Conservation (phyloP, 169 alveolate genomes). For the Plasmodium malariae region DNA sequence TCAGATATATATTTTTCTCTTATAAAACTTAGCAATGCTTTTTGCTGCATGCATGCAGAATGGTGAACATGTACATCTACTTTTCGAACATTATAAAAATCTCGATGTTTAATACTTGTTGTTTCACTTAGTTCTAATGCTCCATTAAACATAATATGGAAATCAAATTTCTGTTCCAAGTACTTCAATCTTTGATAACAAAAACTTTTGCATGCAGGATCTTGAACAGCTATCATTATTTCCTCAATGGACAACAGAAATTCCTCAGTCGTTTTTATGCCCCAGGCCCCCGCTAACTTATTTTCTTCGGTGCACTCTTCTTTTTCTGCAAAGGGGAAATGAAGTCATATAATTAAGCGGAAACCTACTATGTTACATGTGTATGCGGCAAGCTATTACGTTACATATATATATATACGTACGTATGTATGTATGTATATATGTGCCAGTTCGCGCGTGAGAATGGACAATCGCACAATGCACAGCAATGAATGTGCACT, state of each 20-base stretch:
- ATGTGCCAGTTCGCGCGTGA: background rate
- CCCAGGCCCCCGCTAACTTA: slow-evolving; percentile 5
- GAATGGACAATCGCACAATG: too few relatives aligned
- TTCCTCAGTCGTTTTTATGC: slow-evolving; percentile 35
- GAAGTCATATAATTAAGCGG: background rate
- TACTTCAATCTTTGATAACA: slow-evolving; percentile 82
- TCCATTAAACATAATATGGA: slow-evolving; percentile 84
- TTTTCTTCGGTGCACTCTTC: slow-evolving; percentile 58
- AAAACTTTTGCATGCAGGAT: slow-evolving; percentile 83
- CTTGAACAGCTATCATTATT: slow-evolving; percentile 57
- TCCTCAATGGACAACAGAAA: slow-evolving; percentile 28
- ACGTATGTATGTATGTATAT: background rate
- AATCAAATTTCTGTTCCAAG: slow-evolving; percentile 81
- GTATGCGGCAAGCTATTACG: too few relatives aligned
- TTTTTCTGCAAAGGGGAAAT: background rate
- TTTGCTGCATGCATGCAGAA: slow-evolving; percentile 92
- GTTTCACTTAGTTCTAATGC: slow-evolving; percentile 81
- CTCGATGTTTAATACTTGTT: slow-evolving; percentile 85
- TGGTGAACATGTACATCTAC: slow-evolving; percentile 96
- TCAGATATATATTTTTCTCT: slow-evolving; percentile 84
- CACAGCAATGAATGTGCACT: too few relatives aligned
- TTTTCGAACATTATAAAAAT: slow-evolving; percentile 93
- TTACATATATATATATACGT: too few relatives aligned
- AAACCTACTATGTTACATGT: background rate
- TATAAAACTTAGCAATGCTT: slow-evolving; percentile 91